A percentile compares a stretch with the other conserved stretches of the same genome.
Conservation (phyloP, 768 basidiomycete species). For the Sarcodon sp. region DNA sequence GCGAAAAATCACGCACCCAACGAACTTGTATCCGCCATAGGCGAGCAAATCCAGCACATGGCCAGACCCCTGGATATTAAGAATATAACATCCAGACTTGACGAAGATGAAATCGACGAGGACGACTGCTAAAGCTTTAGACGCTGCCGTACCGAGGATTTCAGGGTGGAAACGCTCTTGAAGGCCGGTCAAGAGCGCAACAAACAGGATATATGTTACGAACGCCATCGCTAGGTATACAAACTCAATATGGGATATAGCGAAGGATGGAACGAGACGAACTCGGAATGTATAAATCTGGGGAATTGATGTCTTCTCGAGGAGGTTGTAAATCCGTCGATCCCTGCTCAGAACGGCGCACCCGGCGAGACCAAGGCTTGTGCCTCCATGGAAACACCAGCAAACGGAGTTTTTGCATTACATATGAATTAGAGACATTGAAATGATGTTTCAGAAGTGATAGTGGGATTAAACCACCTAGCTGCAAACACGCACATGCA, state of each 20-base stretch:
- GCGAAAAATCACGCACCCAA: slow-evolving; percentile 60
- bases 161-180: slow-evolving; percentile 77
- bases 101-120: slow-evolving; percentile 84
- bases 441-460: slow-evolving; percentile 80
- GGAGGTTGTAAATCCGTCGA: slow-evolving; percentile 77
- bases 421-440: slow-evolving; percentile 94
- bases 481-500: slow-evolving; percentile 29
- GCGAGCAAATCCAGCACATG: slow-evolving; percentile 78
- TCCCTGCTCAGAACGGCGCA: slow-evolving; percentile 49
- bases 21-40: slow-evolving; percentile 96
- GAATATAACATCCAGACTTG: slow-evolving; percentile 84
- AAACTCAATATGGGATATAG: neutral
- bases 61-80: slow-evolving; percentile 60
- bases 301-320: slow-evolving; percentile 88
- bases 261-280: slow-evolving; percentile 8
- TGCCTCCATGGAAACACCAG: slow-evolving; percentile 96
- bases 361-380: slow-evolving; percentile 69
- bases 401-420: slow-evolving; percentile 76
- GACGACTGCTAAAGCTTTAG: slow-evolving; percentile 74
- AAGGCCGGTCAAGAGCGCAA: slow-evolving; percentile 76
- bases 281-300: slow-evolving; percentile 96
- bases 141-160: slow-evolving; percentile 78
- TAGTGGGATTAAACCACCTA: slow-evolving; percentile 68
- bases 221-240: slow-evolving; percentile 72
- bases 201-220: slow-evolving; percentile 88